Base-by-base conservation (phyloP, 2,329 filamentous ascomycete species). In the Cordyceps farinosa region DNA sequence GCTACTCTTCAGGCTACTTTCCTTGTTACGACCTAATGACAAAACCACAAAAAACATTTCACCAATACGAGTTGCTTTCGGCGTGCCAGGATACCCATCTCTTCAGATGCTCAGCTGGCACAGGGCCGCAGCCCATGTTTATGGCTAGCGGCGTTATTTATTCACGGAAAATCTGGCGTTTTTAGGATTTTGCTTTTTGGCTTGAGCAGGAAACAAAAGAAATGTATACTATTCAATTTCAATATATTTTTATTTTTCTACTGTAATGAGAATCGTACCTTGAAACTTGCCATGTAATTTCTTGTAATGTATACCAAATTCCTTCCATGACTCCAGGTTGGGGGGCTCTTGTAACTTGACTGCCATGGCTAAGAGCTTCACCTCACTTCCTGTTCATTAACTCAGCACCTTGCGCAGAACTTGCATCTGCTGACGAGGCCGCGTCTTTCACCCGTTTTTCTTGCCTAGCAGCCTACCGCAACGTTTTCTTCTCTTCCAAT, bases 11-110 rank as follows among this genome's bases (percentile, higher is more conserved):
- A 44, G 48, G 58, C 58, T 57, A 34, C 52, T 56, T 57, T 51
- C 47, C 36, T 53, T 53, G 69, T 73, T 61, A 72, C 67, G 71
- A 73, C 66, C 66, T 73, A 65, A 73, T 67, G 72, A 74, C 64
- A 66, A 69, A 32, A 38, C 6, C 29, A 61, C 58, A 53, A 61
- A 59, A 60, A 53, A 50, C 36, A 53, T 47, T 11, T 11, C 44
- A 17, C 40, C n/a, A 30, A 32, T 61, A 48, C 36, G 44, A 51
- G 6, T 38, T 61, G 10, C 36, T 32, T 29, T 15, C 57, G 9
- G n/a, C n/a, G n/a, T n/a, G 38, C 22, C 38, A 17, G 48, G 7
- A 8, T 32, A 13, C 3, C 34, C 54, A 38, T 63, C 52, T 65
- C 55, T 29, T 40, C 17, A 27, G 48, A 61, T 47, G 38, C 17